These are phyloP conservation scores for Penicillium longicatenatum DNA, from an alignment of 495 filamentous ascomycete species.

Conservation along the genomic window DNA sequence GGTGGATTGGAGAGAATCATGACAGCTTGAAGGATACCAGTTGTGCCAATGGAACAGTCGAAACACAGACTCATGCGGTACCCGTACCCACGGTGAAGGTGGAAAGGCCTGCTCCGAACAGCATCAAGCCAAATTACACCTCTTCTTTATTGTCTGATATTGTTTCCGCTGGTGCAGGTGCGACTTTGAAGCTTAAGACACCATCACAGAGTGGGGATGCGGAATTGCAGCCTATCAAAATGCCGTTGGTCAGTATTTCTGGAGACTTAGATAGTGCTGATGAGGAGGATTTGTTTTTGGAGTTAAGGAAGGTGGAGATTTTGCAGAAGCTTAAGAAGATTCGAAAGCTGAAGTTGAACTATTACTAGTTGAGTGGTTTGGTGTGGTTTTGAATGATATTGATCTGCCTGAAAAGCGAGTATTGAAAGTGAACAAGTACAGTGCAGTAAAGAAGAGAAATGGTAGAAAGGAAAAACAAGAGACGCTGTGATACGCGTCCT, in stretches of 20 bases:
- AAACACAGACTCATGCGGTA: neutral
- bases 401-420: neutral
- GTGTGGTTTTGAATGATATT: neutral
- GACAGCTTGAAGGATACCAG: neutral
- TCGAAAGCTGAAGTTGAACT: slow-evolving; percentile 28
- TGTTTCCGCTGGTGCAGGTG: neutral
- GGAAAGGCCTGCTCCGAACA: neutral
- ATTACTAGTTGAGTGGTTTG: slow-evolving; percentile 14
- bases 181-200: slow-evolving; percentile 13
- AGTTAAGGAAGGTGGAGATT: slow-evolving; percentile 44
- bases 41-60: neutral
- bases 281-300: slow-evolving; percentile 44
- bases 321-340: slow-evolving; percentile 43
- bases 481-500: too few relatives aligned
- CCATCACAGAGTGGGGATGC: slow-evolving; percentile 20
- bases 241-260: slow-evolving; percentile 26
- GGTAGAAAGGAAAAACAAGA: too few relatives aligned
- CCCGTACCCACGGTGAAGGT: neutral
- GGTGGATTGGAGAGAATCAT: slow-evolving; percentile 56
- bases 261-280: slow-evolving; percentile 40
- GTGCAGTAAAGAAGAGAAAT: too few relatives aligned
- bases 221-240: slow-evolving; percentile 18
- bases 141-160: slow-evolving; percentile 5
- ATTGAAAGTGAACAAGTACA: too few relatives aligned
- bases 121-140: neutral